phyloP scores from a whole-genome alignment of 1,284 basidiomycete genomes.

The Ustilago curta region DNA sequence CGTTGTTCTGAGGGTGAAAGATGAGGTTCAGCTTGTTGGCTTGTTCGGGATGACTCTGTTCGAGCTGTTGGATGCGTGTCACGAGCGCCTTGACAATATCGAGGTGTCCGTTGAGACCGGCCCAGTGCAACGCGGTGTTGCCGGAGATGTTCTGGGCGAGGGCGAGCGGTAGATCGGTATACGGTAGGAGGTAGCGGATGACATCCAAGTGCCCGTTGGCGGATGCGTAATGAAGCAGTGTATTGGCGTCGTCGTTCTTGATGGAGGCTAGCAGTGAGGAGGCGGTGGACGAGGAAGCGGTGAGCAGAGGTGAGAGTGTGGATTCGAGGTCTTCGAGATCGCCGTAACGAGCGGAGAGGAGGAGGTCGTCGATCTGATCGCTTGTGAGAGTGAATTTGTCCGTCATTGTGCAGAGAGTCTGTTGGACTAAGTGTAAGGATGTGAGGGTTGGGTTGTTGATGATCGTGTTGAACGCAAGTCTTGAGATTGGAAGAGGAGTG shows the following conservation, averaged over 20 bases:
- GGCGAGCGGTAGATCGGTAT: conserved; percentile 32
- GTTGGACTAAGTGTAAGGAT: not conserved
- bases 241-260: conserved; percentile 61
- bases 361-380: conserved; percentile 65
- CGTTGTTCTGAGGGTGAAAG: conserved; percentile 29
- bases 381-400: conserved; percentile 30
- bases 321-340: conserved; percentile 57
- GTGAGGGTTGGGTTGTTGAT: conserved; percentile 3
- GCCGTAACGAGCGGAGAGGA: conserved; percentile 64
- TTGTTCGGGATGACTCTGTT: conserved; percentile 29
- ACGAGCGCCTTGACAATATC: conserved; percentile 54
- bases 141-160: conserved; percentile 62
- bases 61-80: conserved; percentile 55
- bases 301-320: conserved; percentile 34
- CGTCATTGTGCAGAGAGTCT: conserved; percentile 12
- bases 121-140: conserved; percentile 69
- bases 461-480: not conserved
- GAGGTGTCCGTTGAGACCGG: conserved; percentile 66
- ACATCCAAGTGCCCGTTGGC: conserved; percentile 64
- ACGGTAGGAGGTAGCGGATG: conserved; percentile 49
- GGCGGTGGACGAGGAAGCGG: not conserved
- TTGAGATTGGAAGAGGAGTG: not conserved
- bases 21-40: conserved; percentile 40
- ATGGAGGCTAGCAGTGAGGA: conserved; percentile 20
- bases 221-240: conserved; percentile 60